Conservation (phyloP, 1,139 yeast genomes). For the Scheffersomyces segobiensis region DNA sequence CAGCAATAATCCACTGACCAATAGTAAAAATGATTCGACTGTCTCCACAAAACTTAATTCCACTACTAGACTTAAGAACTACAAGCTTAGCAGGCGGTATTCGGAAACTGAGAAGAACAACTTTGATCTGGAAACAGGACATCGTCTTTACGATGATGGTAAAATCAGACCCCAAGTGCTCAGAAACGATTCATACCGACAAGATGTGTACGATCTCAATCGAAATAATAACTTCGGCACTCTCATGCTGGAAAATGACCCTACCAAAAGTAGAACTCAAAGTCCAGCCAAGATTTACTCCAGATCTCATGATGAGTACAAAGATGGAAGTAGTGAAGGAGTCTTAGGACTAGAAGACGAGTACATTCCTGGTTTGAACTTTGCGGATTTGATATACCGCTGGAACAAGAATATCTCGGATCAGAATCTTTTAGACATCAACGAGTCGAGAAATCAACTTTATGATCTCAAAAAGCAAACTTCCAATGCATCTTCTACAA, state of each 20-base stretch:
- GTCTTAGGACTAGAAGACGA: conserved; percentile 63
- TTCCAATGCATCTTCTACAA: conserved; percentile 4
- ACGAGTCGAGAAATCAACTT: conserved; percentile 3
- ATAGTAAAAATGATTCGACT: neutral
- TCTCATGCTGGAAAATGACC: neutral
- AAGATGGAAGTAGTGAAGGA: conserved; percentile 13
- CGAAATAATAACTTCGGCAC: neutral
- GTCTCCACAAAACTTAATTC: neutral
- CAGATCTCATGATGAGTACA: conserved; percentile 30
- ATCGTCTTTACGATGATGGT: conserved; percentile 51
- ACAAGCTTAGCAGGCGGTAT: conserved; percentile 46
- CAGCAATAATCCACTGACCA: neutral
- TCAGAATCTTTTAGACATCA: conserved; percentile 9
- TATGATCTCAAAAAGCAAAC: conserved; percentile 6
- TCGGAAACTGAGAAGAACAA: conserved; percentile 58
- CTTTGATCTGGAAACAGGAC: conserved; percentile 53
- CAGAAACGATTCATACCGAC: conserved; percentile 2
- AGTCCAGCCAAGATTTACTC: conserved; percentile 26
- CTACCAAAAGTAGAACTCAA: neutral
- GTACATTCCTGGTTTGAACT: conserved; percentile 66
- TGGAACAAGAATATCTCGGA: conserved; percentile 32
- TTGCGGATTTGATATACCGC: conserved; percentile 41
- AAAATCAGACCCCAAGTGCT: conserved; percentile 37
- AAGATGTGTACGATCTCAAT: neutral
- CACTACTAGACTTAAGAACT: conserved; percentile 11